phyloP scores from a whole-genome alignment of 2,329 filamentous ascomycete genomes.

The Aspergillus texensis region DNA sequence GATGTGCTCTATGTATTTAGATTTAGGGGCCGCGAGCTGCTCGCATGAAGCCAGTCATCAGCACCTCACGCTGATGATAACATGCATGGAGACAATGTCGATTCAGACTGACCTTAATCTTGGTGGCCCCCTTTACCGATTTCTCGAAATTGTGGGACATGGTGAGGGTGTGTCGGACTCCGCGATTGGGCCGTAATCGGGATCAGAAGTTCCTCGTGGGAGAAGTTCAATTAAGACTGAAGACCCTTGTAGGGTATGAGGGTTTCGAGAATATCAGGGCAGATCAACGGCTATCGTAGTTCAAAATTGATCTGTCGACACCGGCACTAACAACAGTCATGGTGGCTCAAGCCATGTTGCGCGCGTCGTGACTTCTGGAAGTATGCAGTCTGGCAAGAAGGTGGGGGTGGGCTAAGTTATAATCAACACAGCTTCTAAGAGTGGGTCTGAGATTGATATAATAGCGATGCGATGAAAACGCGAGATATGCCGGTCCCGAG shows the following conservation, averaged over 20 bases:
- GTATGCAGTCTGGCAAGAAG: constrained; percentile 15
- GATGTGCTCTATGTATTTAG: constrained; percentile 99
- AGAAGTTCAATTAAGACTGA: constrained; percentile 6
- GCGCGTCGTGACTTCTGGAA: constrained; percentile 15
- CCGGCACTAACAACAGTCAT: constrained; percentile 28
- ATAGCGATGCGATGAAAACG: neutral
- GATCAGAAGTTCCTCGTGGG: constrained; percentile 15
- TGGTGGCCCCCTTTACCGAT: constrained; percentile 97
- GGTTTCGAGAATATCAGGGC: neutral
- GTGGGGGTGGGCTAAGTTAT: neutral
- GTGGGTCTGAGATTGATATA: neutral
- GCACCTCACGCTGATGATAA: constrained; percentile 1
- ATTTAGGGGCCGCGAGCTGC: constrained; percentile 92
- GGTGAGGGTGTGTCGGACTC: constrained; percentile 18
- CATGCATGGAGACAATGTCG: neutral
- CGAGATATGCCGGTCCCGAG: neutral
- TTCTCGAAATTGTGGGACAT: constrained; percentile 80
- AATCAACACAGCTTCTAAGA: neutral
- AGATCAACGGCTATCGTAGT: constrained; percentile 17
- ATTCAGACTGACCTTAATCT: constrained; percentile 75
- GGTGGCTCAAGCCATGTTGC: constrained; percentile 36
- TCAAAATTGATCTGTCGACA: constrained; percentile 24
- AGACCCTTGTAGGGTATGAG: neutral
- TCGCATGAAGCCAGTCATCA: constrained; percentile 25
- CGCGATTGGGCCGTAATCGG: constrained; percentile 16